A percentile compares a stretch with the other conserved stretches of the same genome.
Evolutionary conservation across 768 basidiomycete species (phyloP).

Genomic region (Suillus fuscotomentosus): DNA sequence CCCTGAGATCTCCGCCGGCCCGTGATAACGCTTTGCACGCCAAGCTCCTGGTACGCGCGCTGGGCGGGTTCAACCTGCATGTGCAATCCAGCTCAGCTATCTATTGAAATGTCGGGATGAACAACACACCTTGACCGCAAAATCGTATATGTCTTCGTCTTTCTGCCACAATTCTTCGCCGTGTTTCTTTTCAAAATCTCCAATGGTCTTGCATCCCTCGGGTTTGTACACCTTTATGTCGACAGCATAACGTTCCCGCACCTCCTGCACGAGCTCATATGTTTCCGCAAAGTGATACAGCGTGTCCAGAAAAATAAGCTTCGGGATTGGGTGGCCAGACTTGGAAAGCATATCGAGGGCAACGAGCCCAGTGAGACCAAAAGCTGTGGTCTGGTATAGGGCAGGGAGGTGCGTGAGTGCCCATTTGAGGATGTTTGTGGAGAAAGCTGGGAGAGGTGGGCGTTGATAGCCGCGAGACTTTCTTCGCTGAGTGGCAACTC

Average conservation of each 20-base stretch:
- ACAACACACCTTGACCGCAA: constrained; percentile 75
- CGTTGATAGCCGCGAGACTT: constrained; percentile 69
- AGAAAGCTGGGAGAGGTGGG: constrained; percentile 62
- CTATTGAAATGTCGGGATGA: not conserved
- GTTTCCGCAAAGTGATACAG: constrained; percentile 96
- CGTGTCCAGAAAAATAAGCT: constrained; percentile 95
- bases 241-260: constrained; percentile 70
- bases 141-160: constrained; percentile 89
- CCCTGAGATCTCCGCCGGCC: constrained; percentile 94
- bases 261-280: constrained; percentile 82
- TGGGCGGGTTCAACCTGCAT: constrained; percentile 83
- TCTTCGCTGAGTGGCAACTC: constrained; percentile 56
- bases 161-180: constrained; percentile 85
- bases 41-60: constrained; percentile 77
- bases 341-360: constrained; percentile 94
- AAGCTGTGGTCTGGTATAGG: constrained; percentile 93
- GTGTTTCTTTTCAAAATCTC: constrained; percentile 77
- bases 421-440: constrained; percentile 89
- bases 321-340: constrained; percentile 48
- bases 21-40: constrained; percentile 89
- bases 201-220: constrained; percentile 58
- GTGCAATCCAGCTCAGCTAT: not conserved
- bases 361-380: constrained; percentile 93
- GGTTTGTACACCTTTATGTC: constrained; percentile 80
- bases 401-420: constrained; percentile 74